These are phyloP conservation scores for Verticillium nubilum DNA, from an alignment of 2,329 filamentous ascomycete species.

Conservation along the genomic window DNA sequence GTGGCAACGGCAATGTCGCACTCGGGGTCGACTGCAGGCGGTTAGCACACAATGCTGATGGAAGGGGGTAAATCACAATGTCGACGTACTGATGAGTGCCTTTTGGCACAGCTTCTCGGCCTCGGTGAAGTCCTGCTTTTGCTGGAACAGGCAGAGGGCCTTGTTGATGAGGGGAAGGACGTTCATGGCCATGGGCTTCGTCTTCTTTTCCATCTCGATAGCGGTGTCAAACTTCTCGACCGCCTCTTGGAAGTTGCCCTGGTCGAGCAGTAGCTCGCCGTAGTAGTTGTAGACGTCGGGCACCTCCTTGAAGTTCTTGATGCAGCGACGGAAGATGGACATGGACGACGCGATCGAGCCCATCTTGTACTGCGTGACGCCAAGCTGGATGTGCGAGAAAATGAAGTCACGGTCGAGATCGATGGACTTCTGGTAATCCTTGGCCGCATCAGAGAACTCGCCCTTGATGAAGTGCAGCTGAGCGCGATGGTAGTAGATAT, in stretches of 20 bases:
- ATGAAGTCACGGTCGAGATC: constrained; percentile 95
- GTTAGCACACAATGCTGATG: constrained; percentile 25
- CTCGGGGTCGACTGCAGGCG: constrained; percentile 77
- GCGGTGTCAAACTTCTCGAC: constrained; percentile 98
- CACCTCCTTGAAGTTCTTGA: constrained; percentile 97
- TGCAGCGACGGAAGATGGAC: constrained; percentile 94
- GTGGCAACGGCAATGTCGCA: constrained; percentile 98
- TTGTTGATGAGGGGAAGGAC: constrained; percentile 98
- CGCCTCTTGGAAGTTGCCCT: constrained; percentile 90
- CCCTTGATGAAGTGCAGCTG: constrained; percentile 97
- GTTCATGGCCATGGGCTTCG: constrained; percentile 93
- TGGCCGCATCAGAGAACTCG: constrained; percentile 88
- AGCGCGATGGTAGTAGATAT: constrained; percentile 98
- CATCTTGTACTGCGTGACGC: constrained; percentile 99
- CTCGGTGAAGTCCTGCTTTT: constrained; percentile 93
- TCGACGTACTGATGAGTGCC: constrained; percentile 90
- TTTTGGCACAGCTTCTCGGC: constrained; percentile 96
- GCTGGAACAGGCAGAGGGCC: constrained; percentile 92
- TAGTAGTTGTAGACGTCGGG: constrained; percentile 99
- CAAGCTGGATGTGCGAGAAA: constrained; percentile 98
- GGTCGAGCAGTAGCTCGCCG: constrained; percentile 91
- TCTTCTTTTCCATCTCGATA: constrained; percentile 97
- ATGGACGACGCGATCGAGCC: constrained; percentile 95
- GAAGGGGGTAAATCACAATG: constrained; percentile 2
- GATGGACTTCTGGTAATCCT: constrained; percentile 99